phyloP scores from a whole-genome alignment of 306 rosid genomes.

The Rosa persica region DNA sequence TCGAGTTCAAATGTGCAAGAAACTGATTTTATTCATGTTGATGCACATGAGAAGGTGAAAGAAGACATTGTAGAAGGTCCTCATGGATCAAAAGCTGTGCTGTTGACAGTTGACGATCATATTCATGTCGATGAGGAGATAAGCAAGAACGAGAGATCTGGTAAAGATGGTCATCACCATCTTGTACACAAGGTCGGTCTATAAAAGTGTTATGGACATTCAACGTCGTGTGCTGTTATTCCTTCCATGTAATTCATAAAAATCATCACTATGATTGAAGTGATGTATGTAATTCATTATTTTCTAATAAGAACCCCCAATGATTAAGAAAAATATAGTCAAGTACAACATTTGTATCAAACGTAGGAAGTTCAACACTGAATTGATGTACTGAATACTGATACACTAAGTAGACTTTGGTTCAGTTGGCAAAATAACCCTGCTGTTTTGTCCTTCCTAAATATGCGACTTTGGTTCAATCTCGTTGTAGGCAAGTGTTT shows the following conservation, averaged over 20 bases:
- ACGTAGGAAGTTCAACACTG: too few relatives aligned
- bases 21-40: constrained; percentile 41
- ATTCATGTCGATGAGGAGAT: constrained; percentile 47
- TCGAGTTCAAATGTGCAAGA: constrained; percentile 31
- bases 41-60: constrained; percentile 51
- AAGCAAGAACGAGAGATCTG: constrained; percentile 37
- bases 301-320: background rate
- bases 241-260: background rate
- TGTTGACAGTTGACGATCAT: constrained; percentile 58
- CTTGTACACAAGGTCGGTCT: background rate
- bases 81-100: constrained; percentile 44
- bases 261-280: background rate
- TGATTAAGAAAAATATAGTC: too few relatives aligned
- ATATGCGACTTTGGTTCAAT: too few relatives aligned
- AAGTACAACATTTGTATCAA: too few relatives aligned
- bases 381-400: too few relatives aligned
- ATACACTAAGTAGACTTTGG: too few relatives aligned
- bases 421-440: too few relatives aligned
- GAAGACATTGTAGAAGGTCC: constrained; percentile 56
- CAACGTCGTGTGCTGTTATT: background rate
- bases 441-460: too few relatives aligned
- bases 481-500: too few relatives aligned
- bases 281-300: background rate
- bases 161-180: constrained; percentile 19
- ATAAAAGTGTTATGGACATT: background rate